Evolutionary conservation across 1,284 basidiomycete genomes (phyloP).

Genomic region (Irpex rosettiformis): DNA sequence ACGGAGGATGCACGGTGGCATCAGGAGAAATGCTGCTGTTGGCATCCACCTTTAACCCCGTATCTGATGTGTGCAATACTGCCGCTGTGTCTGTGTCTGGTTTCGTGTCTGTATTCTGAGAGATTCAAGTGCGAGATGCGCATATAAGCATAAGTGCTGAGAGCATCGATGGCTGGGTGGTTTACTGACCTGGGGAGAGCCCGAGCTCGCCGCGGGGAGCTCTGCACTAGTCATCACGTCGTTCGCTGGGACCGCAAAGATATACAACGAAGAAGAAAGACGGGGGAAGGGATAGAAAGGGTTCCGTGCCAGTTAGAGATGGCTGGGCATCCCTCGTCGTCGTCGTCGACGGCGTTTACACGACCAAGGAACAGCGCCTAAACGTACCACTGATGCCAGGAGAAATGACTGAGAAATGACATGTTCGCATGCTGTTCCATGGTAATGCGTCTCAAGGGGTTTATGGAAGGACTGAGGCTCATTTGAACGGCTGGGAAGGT

Average conservation of each 20-base stretch:
- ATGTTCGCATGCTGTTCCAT: constrained; percentile 7
- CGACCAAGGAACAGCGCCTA: constrained; percentile 14
- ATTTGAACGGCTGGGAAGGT: not conserved
- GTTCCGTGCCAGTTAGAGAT: constrained; percentile 5
- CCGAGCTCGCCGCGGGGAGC: not conserved
- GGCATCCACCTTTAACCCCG: not conserved
- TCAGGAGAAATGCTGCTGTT: not conserved
- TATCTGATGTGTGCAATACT: not conserved
- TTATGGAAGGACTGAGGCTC: not conserved
- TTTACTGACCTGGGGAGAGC: not conserved
- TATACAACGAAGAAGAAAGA: not conserved
- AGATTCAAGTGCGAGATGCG: not conserved
- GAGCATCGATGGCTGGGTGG: not conserved
- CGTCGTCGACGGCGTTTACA: constrained; percentile 16
- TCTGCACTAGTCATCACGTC: constrained; percentile 1
- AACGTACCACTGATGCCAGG: constrained; percentile 3
- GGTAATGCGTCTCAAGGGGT: not conserved
- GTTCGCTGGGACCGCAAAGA: not conserved
- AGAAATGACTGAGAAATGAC: constrained; percentile 5
- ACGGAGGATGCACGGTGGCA: not conserved
- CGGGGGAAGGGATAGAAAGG: constrained; percentile 1
- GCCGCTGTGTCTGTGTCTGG: not conserved
- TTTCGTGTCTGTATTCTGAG: not conserved
- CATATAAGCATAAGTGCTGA: not conserved
- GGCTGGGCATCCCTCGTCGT: constrained; percentile 9